phyloP scores from a whole-genome alignment of 164 flowering plant species.

The Houttuynia cordata region DNA sequence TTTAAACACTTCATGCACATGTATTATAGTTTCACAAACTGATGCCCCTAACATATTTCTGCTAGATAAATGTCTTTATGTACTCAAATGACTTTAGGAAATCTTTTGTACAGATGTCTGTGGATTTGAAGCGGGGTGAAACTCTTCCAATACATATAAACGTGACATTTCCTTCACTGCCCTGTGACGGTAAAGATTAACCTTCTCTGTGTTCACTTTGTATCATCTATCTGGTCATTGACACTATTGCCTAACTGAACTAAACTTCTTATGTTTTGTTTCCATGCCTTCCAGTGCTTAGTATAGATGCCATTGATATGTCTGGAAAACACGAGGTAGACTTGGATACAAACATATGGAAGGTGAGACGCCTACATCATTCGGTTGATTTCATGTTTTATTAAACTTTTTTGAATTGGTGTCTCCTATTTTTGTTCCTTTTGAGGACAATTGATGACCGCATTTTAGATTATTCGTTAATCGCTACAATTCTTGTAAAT shows the following conservation, averaged over 20 bases:
- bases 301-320: slow-evolving; percentile 98
- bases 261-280: background rate
- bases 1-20: background rate
- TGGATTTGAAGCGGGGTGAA: slow-evolving; percentile 94
- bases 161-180: slow-evolving; percentile 90
- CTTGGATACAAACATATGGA: slow-evolving; percentile 98
- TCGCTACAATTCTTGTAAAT: no score
- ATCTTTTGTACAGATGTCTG: slow-evolving; percentile 64
- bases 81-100: background rate
- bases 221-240: background rate
- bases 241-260: background rate
- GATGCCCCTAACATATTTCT: no score
- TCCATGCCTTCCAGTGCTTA: slow-evolving; percentile 46
- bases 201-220: background rate
- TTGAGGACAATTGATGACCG: no score
- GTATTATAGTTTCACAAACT: no score
- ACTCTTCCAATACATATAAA: slow-evolving; percentile 96
- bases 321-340: slow-evolving; percentile 99
- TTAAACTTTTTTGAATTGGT: background rate
- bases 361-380: slow-evolving; percentile 32
- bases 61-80: no score
- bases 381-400: background rate
- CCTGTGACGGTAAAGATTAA: slow-evolving; percentile 74
- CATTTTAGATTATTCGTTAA: no score
- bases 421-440: background rate